Base-by-base conservation (phyloP, 495 filamentous ascomycete species). In the Pyrenula aspistea region DNA sequence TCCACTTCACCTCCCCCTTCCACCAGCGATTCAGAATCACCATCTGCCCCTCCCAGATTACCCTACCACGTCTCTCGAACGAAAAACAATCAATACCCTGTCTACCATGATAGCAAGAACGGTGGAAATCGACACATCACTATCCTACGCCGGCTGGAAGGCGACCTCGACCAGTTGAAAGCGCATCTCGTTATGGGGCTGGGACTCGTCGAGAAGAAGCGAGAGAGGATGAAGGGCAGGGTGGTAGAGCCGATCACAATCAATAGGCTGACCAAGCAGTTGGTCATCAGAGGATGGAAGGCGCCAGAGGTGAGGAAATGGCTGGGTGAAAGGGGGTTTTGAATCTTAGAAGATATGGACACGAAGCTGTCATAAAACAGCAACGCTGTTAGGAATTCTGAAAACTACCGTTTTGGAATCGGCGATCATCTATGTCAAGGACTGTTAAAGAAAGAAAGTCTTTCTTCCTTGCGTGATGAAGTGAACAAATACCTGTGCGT, bases 61-160 rank as follows among this genome's bases (percentile, higher is more conserved):
- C 79, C 83, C 21, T 98, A 91, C 78, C 81, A 83, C 59, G 77
- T 98, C 55, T 71, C 73, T 54, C 86, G 87, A 52, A 92, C 88
- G 3, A 67, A 63, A 10, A 83, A 82, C 21, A 82, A 85, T 55
- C 81, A 91, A 60, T 70, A 90, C 1, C 83, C 89, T 12, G 80
- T 97, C n/a, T 98, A 98, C 68, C 71, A 83, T 2, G 70, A 82
- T 54, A 68, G 69, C 55, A 92, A 91, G 70, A 76, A 82, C 20
- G 89, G 89, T 22, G 89, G 91, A 1, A 94, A 87, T 56, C 73
- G 83, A 60, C 81, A 84, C 63, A 67, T 85, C 61, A 96, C 93
- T 2, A 67, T 77, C 60, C 73, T 98, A 54, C 83, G 87, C 63
- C 89, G 87, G 69, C 79, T 89, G 47, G 82, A 89, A 58, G 93